Conservation (phyloP, 1,139 yeast species). For the Pichia sp. region DNA sequence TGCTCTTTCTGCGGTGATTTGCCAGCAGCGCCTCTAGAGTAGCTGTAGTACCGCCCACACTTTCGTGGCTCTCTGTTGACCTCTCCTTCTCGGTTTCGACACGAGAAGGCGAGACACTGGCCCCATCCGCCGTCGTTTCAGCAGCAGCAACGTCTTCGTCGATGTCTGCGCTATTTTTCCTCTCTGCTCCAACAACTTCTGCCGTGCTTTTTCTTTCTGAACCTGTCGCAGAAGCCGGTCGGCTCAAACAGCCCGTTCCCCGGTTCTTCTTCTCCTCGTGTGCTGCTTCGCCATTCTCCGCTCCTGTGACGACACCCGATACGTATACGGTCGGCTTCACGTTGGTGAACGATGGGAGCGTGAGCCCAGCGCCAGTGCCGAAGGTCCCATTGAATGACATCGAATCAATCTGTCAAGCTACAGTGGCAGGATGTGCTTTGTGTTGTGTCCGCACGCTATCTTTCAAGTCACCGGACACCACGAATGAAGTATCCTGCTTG, state of each 20-base stretch:
- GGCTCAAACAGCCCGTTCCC: background rate
- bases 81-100: background rate
- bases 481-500: too few relatives aligned
- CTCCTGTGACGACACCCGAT: conserved; percentile 8
- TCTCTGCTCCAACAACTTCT: background rate
- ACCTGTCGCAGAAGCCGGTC: conserved; percentile 4
- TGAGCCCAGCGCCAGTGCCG: conserved; percentile 10
- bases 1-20: background rate
- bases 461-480: too few relatives aligned
- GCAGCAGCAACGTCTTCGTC: background rate
- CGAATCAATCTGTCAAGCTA: background rate
- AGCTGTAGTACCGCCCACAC: background rate
- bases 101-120: too few relatives aligned
- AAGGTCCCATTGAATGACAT: conserved; percentile 16
- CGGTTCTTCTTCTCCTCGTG: conserved; percentile 9
- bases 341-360: conserved; percentile 17
- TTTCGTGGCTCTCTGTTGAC: background rate
- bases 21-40: conserved; percentile 11
- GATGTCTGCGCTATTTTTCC: background rate
- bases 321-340: conserved; percentile 18
- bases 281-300: background rate
- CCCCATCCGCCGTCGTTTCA: background rate
- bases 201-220: conserved; percentile 7
- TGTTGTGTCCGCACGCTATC: too few relatives aligned
- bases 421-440: background rate